Evolutionary conservation across 2,329 filamentous ascomycete species (phyloP), one percentile per base, ranked within the genome.

Genomic region (Cladosporium velox): DNA sequence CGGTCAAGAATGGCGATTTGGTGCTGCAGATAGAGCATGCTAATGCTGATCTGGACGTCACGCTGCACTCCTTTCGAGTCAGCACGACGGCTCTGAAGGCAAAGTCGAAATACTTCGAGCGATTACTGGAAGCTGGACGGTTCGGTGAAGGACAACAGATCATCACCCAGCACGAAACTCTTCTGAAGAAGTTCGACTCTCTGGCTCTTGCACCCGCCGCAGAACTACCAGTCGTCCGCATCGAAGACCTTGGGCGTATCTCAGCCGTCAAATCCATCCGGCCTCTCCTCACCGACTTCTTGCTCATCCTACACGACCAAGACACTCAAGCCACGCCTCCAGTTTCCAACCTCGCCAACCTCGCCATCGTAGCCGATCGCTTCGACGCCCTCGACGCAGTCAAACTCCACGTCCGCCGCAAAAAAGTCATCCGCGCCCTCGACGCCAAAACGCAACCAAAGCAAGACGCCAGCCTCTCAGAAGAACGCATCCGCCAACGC

Each of bases 301-400:
- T 93, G 28, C 81, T 84, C 21, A 85, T 91, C 21, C 79, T 92
- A 21, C 90, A 93, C 74, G 83, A 83, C 26, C 79, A 79, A 58
- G 83, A 85, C 44, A 76, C 81, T 44, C 77, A 75, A 5, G 61
- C 76, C 1, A 77, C 74, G 1, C 80, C 70, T 15, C 85, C 84
- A 18, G 83, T 91, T 69, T 78, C 85, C 7, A 90, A 90, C 69
- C 81, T 91, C 12, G 86, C 88, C 15, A 90, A 89, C 1, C 79
- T 93, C 49, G 87, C 89, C 49, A 84, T 92, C 61, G 84, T 91
- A 65, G 89, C 90, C 11, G 91, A 93, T 76, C 86, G 89, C 54
- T 93, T 92, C 77, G 88, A 90, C 77, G 90, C 88, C 67, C 78
- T 87, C 1, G 75, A 81, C 2, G 75, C 81, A 12, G 82, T 92